Evolutionary conservation across 768 basidiomycete genomes (phyloP), one percentile per base, ranked within the genome.

Genomic region (Serendipita sp.): DNA sequence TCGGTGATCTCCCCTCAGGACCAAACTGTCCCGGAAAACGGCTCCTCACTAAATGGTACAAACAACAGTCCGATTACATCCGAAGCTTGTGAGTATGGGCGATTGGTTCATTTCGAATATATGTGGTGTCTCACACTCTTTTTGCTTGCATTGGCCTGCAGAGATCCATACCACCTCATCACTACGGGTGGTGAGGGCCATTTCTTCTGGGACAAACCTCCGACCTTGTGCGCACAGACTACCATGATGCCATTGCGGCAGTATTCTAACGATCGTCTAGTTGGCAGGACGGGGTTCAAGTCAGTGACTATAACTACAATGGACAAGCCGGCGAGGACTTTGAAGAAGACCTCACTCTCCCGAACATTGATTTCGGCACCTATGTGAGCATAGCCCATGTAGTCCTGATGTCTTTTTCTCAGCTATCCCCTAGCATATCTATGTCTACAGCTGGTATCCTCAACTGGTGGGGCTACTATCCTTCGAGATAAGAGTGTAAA

Each of bases 261-360:
- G 1, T 48, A 9, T 5, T 9, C 45, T 48, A n/a, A 48, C n/a
- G n/a, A n/a, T 20, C 20, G 73, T 20, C n/a, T n/a, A 72, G 71
- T 64, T 80, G 77, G 77, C 72, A 69, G 62, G 71, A 81, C 66
- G 75, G 77, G 2, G 68, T 70, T 3, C 74, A 76, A 11, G 71
- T 75, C 58, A 76, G 75, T 33, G 81, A 83, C 64, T 80, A 79
- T 67, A 82, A 81, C 65, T 81, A 77, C 71, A 78, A 82, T 58
- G 81, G 81, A 0, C 74, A 79, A 76, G 80, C 79, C 62, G 79
- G 80, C 7, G 80, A 82, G 69, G 80, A 81, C 66, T 82, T 82
- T 62, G 77, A 79, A 50, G 67, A 69, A 2, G 79, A 78, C 42
- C 69, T 81, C 28, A 69, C 69, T 0, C 71, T 82, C 20, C 72